Conservation (phyloP, 2,329 filamentous ascomycete genomes). For the Aspergillus pseudoviridinutans region DNA sequence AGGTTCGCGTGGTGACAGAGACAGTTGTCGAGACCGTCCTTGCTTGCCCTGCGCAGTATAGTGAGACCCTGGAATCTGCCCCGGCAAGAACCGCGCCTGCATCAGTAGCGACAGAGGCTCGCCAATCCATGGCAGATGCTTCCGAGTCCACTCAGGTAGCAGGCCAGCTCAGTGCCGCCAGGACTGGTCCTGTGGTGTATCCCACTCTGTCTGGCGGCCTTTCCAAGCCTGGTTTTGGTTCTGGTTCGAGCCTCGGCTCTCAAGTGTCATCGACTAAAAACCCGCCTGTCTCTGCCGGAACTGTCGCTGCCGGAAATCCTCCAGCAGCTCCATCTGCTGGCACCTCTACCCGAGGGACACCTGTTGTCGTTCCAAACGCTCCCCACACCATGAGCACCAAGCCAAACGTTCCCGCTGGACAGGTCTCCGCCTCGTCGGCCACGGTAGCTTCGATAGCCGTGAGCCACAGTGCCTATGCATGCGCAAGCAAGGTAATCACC, state of each 20-base stretch:
- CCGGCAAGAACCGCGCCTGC: slow-evolving; percentile 1
- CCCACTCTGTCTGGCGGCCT: not conserved
- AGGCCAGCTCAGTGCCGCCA: not conserved
- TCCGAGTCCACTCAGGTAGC: not conserved
- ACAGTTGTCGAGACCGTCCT: slow-evolving; percentile 25
- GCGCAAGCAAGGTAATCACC: slow-evolving; percentile 28
- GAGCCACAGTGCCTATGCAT: slow-evolving; percentile 13
- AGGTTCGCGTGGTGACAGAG: slow-evolving; percentile 10
- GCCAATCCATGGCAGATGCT: not conserved
- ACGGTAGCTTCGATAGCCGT: slow-evolving; percentile 4
- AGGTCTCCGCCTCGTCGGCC: not conserved
- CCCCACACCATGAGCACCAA: not conserved
- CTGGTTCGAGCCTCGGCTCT: not conserved
- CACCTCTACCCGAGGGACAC: not conserved
- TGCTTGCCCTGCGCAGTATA: slow-evolving; percentile 17
- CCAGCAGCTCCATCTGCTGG: not conserved
- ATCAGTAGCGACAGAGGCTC: not conserved
- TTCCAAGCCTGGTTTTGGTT: not conserved
- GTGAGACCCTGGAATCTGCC: slow-evolving; percentile 4
- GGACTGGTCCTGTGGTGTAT: not conserved
- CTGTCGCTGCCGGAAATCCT: not conserved
- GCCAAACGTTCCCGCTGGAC: not conserved
- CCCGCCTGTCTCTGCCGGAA: not conserved
- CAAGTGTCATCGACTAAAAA: not conserved
- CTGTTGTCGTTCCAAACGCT: not conserved